Conservation (phyloP, 1,139 yeast genomes). For the Debaryomyces nepalensis region DNA sequence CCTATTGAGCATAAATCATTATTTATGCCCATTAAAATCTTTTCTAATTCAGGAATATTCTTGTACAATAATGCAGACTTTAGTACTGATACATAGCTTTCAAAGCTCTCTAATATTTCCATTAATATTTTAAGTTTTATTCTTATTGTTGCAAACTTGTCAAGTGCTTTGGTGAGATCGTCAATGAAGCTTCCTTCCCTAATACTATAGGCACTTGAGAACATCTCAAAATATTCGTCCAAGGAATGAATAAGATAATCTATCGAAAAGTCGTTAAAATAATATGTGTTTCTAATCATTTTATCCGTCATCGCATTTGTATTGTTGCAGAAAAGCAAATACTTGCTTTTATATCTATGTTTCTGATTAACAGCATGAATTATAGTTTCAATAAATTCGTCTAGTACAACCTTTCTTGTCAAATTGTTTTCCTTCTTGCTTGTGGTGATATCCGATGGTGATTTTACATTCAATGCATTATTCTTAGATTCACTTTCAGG, state of each 20-base stretch:
- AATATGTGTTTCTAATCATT: slow-evolving; percentile 16
- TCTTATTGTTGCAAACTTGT: slow-evolving; percentile 11
- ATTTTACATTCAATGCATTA: background rate
- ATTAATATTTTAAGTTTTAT: slow-evolving; percentile 12
- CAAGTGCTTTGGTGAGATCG: slow-evolving; percentile 16
- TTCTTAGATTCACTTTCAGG: background rate
- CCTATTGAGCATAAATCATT: slow-evolving; percentile 15
- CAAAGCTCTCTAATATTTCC: slow-evolving; percentile 17
- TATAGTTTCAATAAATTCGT: slow-evolving; percentile 28
- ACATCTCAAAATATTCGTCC: slow-evolving; percentile 12
- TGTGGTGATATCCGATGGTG: background rate
- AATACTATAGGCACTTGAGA: slow-evolving; percentile 11
- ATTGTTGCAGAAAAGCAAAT: slow-evolving; percentile 35
- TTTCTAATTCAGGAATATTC: slow-evolving; percentile 24
- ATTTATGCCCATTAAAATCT: slow-evolving; percentile 12
- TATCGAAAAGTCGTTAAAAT: slow-evolving; percentile 15
- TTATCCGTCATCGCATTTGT: slow-evolving; percentile 22
- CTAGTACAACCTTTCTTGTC: slow-evolving; percentile 14
- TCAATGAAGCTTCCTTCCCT: slow-evolving; percentile 13
- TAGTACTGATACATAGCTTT: slow-evolving; percentile 15
- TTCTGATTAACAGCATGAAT: slow-evolving; percentile 30
- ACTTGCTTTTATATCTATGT: slow-evolving; percentile 37
- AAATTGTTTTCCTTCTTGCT: background rate
- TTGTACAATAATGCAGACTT: slow-evolving; percentile 26
- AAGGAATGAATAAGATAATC: slow-evolving; percentile 11